Percentiles rank a stretch among this genome's conserved stretches.
These are phyloP conservation scores for Hymenoscyphus fructigenus DNA, from an alignment of 2,329 filamentous ascomycete genomes.

Conservation along the genomic window DNA sequence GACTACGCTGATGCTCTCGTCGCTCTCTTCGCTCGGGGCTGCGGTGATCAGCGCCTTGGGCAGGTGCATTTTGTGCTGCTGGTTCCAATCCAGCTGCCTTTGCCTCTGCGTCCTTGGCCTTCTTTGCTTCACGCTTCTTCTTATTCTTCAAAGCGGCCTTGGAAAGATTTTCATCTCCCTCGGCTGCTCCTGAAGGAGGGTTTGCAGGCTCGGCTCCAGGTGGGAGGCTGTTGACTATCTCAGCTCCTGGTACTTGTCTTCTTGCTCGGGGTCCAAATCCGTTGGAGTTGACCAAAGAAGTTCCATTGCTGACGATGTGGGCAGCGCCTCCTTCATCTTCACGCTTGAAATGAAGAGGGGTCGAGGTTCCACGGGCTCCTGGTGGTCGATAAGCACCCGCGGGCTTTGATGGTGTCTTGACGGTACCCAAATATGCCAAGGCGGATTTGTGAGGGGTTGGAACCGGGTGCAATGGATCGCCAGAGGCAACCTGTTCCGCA, in stretches of 20 bases:
- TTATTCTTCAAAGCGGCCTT: slow-evolving; percentile 94
- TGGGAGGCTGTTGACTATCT: slow-evolving; percentile 63
- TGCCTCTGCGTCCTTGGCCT: slow-evolving; percentile 75
- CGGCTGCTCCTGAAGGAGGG: slow-evolving; percentile 50
- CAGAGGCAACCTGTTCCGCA: slow-evolving; percentile 55
- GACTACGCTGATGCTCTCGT: slow-evolving; percentile 50
- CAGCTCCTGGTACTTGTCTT: slow-evolving; percentile 83
- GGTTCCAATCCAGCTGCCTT: slow-evolving; percentile 48
- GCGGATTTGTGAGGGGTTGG: slow-evolving; percentile 83
- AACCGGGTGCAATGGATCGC: slow-evolving; percentile 70
- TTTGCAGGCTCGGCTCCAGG: slow-evolving; percentile 69
- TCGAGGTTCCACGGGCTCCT: slow-evolving; percentile 83
- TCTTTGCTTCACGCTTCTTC: slow-evolving; percentile 96
- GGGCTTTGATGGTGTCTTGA: slow-evolving; percentile 94
- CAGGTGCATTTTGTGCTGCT: slow-evolving; percentile 35
- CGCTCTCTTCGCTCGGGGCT: slow-evolving; percentile 61
- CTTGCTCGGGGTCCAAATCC: slow-evolving; percentile 70
- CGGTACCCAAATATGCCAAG: slow-evolving; percentile 74
- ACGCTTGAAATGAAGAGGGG: slow-evolving; percentile 92
- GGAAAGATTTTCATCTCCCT: slow-evolving; percentile 68
- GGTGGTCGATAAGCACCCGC: slow-evolving; percentile 96
- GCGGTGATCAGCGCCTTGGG: slow-evolving; percentile 47
- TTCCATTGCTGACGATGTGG: slow-evolving; percentile 76
- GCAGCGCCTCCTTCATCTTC: slow-evolving; percentile 95
- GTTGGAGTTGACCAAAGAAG: slow-evolving; percentile 63